Conservation (phyloP, 2,329 filamentous ascomycete genomes). For the Onygenales sp. region DNA sequence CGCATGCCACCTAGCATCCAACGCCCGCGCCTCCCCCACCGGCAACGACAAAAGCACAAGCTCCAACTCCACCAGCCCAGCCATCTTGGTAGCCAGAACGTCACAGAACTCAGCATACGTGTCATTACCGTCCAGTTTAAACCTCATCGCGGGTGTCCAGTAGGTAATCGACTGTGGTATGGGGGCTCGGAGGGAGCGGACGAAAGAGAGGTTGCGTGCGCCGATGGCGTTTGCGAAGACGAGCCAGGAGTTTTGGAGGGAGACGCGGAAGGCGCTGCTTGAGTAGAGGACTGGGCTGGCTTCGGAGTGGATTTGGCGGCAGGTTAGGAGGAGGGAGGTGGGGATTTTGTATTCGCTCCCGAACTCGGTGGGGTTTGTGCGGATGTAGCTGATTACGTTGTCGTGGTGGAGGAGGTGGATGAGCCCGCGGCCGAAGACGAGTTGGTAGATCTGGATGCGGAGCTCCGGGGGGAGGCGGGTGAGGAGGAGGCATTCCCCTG, state of each 20-base stretch:
- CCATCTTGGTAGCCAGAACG: background rate
- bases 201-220: background rate
- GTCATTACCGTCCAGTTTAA: background rate
- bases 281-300: background rate
- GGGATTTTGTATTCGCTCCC: background rate
- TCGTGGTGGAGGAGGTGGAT: constrained; percentile 1
- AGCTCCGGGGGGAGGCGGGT: background rate
- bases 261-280: background rate
- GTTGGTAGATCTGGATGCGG: constrained; percentile 1
- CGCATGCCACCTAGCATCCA: background rate
- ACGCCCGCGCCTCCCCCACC: background rate
- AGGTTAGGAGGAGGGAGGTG: background rate
- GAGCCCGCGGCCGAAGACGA: background rate
- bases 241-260: background rate
- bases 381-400: background rate
- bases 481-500: background rate
- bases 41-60: background rate
- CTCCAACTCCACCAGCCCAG: background rate
- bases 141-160: background rate
- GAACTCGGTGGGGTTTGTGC: background rate
- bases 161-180: background rate
- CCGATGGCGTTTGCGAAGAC: background rate
- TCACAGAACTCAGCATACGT: background rate
- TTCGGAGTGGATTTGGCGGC: constrained; percentile 1
- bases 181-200: background rate